A percentile compares a stretch with the other conserved stretches of the same genome.
Evolutionary conservation across 805 yeast genomes (phyloP).

Genomic region (Cyberlindnera americana): DNA sequence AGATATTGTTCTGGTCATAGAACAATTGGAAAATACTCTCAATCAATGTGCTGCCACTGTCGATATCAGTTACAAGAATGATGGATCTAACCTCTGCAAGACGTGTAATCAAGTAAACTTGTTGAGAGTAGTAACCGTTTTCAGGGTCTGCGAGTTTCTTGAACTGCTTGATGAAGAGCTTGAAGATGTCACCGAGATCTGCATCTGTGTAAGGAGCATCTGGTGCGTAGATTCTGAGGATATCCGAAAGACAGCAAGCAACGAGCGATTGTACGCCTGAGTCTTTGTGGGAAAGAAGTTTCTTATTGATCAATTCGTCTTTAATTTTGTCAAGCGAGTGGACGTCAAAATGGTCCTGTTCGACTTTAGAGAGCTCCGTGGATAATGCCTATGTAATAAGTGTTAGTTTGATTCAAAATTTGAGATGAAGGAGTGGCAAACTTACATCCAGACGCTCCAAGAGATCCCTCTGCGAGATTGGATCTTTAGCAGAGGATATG

Average conservation of each 20-base stretch:
- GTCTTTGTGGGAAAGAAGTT: constrained; percentile 58
- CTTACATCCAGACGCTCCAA: constrained; percentile 48
- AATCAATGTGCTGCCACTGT: constrained; percentile 53
- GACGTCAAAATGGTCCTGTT: constrained; percentile 56
- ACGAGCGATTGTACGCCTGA: constrained; percentile 64
- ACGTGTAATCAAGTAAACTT: constrained; percentile 59
- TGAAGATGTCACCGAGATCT: constrained; percentile 63
- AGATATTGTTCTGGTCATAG: constrained; percentile 48
- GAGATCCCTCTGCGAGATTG: constrained; percentile 61
- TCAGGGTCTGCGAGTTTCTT: constrained; percentile 50
- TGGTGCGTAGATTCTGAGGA: constrained; percentile 78
- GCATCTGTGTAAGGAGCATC: constrained; percentile 78
- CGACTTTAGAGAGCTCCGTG: constrained; percentile 58
- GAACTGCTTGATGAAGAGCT: constrained; percentile 61
- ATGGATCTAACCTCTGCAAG: constrained; percentile 74
- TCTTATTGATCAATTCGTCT: constrained; percentile 51
- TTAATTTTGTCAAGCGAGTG: constrained; percentile 43
- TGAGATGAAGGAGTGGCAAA: too few relatives aligned
- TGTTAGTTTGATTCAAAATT: constrained; percentile 10
- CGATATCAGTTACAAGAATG: constrained; percentile 70
- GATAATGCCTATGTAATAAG: constrained; percentile 40
- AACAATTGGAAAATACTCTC: constrained; percentile 56
- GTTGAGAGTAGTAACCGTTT: constrained; percentile 59
- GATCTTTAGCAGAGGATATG: constrained; percentile 51
- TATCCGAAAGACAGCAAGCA: constrained; percentile 73